phyloP scores from a whole-genome alignment of 176 grass and related monocot species.

The Poa pratensis region DNA sequence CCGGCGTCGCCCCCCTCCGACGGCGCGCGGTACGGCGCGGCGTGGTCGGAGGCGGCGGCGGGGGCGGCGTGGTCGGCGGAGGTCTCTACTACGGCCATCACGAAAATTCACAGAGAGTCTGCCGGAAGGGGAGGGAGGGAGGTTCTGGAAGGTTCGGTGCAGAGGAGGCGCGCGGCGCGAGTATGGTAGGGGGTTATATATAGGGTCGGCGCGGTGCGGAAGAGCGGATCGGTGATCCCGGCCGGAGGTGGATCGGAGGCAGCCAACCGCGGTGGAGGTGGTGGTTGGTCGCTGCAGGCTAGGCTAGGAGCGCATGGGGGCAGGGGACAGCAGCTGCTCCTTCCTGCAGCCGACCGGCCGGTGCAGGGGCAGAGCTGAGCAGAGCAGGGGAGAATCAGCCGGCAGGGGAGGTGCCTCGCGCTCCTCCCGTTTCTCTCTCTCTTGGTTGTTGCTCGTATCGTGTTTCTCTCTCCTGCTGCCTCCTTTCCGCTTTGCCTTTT shows the following conservation, averaged over 20 bases:
- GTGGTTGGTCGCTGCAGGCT: conserved; percentile 30
- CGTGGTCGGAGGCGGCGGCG: background rate
- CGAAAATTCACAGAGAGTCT: background rate
- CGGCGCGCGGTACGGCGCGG: conserved; percentile 11
- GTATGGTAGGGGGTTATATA: conserved; percentile 31
- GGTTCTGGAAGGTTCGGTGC: conserved; percentile 48
- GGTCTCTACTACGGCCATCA: conserved; percentile 61
- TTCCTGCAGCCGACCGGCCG: conserved; percentile 27
- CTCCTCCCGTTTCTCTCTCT: conserved; percentile 21
- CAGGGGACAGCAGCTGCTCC: conserved; percentile 25
- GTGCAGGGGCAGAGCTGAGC: conserved; percentile 35
- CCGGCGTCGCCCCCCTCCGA: conserved; percentile 39
- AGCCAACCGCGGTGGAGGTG: background rate
- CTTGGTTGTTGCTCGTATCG: conserved; percentile 15
- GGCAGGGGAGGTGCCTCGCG: background rate
- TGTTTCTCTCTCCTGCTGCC: conserved; percentile 6
- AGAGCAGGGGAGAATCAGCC: conserved; percentile 10
- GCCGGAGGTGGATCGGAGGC: conserved; percentile 48
- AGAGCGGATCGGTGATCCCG: conserved; percentile 17
- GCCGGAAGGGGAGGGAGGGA: background rate
- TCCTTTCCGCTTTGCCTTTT: conserved; percentile 44
- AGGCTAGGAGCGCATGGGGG: conserved; percentile 12
- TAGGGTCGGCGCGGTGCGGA: background rate
- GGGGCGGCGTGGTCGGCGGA: conserved; percentile 44
- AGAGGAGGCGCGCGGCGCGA: background rate